A percentile compares a stretch with the other conserved stretches of the same genome.
Evolutionary conservation across 208 protist genomes (phyloP).

Genomic region (Jaenimonas drosophilae): DNA sequence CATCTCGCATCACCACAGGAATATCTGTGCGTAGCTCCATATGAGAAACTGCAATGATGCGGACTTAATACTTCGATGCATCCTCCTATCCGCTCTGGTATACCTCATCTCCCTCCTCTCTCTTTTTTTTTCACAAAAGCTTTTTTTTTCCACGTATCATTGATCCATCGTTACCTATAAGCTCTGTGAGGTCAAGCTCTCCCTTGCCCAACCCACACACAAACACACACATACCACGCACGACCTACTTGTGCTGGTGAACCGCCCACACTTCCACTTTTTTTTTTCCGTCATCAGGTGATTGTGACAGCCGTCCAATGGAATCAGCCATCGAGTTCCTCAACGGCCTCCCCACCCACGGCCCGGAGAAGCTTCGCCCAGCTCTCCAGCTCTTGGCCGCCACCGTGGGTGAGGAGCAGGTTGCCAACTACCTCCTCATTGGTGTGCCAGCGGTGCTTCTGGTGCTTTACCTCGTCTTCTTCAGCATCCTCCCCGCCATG

Average conservation of each 20-base stretch:
- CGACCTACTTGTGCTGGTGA: not conserved
- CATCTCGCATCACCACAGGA: too few relatives aligned
- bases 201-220: not conserved
- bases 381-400: not conserved
- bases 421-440: not conserved
- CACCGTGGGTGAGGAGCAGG: not conserved
- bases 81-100: too few relatives aligned
- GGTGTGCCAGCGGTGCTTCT: not conserved
- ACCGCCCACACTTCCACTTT: conserved; percentile 1
- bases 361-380: not conserved
- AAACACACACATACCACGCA: conserved; percentile 1
- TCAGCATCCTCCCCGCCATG: conserved; percentile 31
- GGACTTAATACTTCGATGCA: too few relatives aligned
- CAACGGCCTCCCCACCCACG: not conserved
- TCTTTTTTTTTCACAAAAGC: too few relatives aligned
- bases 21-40: too few relatives aligned
- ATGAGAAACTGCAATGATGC: too few relatives aligned
- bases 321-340: too few relatives aligned
- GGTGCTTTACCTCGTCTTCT: conserved; percentile 37
- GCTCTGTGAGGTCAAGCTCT: not conserved
- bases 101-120: too few relatives aligned
- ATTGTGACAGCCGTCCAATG: too few relatives aligned
- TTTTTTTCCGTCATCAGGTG: too few relatives aligned
- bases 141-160: too few relatives aligned
- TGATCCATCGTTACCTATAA: too few relatives aligned